These are phyloP conservation scores for Apiospora pterosperma DNA, from an alignment of 2,329 filamentous ascomycete species.

Conservation along the genomic window DNA sequence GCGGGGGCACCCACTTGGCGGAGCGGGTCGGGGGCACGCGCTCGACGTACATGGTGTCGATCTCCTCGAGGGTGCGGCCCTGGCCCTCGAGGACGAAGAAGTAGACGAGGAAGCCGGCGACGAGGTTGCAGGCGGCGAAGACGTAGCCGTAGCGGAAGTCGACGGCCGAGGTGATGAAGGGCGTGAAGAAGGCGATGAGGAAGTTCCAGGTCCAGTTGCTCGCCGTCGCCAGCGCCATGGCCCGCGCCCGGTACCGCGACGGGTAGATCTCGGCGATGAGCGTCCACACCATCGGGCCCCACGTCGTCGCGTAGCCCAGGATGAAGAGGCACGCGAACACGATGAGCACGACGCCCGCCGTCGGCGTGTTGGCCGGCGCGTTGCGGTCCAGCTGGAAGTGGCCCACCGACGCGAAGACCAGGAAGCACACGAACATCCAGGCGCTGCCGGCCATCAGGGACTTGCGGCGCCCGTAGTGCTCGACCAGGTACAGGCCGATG, in stretches of 20 bases:
- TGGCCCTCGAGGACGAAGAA: constrained; percentile 76
- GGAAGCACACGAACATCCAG: constrained; percentile 60
- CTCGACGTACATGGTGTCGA: constrained; percentile 74
- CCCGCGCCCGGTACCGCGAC: constrained; percentile 56
- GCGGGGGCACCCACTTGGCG: constrained; percentile 46
- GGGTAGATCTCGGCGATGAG: constrained; percentile 65
- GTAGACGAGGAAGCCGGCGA: constrained; percentile 64
- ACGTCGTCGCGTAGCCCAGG: constrained; percentile 63
- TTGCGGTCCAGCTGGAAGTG: constrained; percentile 42
- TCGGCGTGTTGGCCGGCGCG: constrained; percentile 30
- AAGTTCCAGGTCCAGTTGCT: constrained; percentile 74
- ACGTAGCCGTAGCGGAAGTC: constrained; percentile 73
- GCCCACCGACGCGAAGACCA: constrained; percentile 53
- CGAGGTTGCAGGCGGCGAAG: constrained; percentile 68
- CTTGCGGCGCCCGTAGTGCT: constrained; percentile 62
- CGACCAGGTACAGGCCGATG: constrained; percentile 66
- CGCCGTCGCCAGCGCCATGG: constrained; percentile 58
- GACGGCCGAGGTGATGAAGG: constrained; percentile 71
- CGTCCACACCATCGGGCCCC: constrained; percentile 64
- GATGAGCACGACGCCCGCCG: constrained; percentile 57
- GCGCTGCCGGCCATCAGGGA: constrained; percentile 59
- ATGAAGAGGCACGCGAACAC: constrained; percentile 63
- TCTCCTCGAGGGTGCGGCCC: constrained; percentile 72
- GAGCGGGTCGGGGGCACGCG: constrained; percentile 62
- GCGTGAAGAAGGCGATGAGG: constrained; percentile 72